Base-by-base conservation (phyloP, 2,329 filamentous ascomycete species). In the Trichoderma sp. region DNA sequence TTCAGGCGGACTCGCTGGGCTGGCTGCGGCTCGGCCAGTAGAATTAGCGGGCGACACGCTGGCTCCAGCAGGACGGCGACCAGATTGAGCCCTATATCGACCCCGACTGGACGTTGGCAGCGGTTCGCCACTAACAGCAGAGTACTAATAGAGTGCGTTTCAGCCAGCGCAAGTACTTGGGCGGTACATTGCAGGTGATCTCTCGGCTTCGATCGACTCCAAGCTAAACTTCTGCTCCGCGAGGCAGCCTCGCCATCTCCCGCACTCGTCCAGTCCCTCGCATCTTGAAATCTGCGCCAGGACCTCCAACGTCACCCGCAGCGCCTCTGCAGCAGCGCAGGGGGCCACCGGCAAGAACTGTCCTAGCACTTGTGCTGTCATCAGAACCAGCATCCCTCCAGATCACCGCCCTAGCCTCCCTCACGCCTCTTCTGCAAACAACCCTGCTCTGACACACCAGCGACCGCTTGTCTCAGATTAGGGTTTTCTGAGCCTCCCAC, bases 1-100 rank as follows among this genome's bases (percentile, higher is more conserved):
- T 70, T 34, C 68, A 68, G 68, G 65, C 58, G 76, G 76, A 78
- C 76, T 78, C 76, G 75, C 70, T 73, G 71, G 18, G 70, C 67
- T 69, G 58, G 69, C 59, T 63, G 34, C 58, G 26, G 49, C 69
- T 68, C 71, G 72, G 72, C 77, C 77, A 78, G 76, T 79, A 75
- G 70, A 73, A 79, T 75, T 73, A 74, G 73, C 71, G 75, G 73
- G 73, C 72, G 75, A 77, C 75, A 76, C 77, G 78, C 78, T 79
- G 78, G 76, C 74, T 77, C 76, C 74, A 76, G 76, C 75, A 72
- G 49, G 28, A 28, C 43, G 46, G 49, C 43, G 18, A 26, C 30
- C 60, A 37, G 32, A 54, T 26, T 37, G 26, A 43, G 30, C 58
- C 58, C 58, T 28, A 30, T 34, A 24, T 26, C 51, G 37, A 52